Evolutionary conservation across 2,329 filamentous ascomycete species (phyloP).

Genomic region (Fusarium sp.): DNA sequence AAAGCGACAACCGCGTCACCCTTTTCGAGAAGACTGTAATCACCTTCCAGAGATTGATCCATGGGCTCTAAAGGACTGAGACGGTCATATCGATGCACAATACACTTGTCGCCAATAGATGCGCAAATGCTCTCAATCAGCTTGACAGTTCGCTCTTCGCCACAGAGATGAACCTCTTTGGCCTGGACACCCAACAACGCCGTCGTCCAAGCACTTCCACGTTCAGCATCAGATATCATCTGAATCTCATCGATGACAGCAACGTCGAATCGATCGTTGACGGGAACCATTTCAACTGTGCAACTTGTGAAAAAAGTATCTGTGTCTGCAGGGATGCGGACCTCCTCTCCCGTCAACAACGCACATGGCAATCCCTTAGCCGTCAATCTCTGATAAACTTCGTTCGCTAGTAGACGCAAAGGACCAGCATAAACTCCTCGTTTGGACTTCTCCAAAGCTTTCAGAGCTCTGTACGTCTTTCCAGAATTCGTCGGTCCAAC

Average conservation of each 20-base stretch:
- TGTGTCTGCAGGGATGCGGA: slow-evolving; percentile 73
- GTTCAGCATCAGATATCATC: slow-evolving; percentile 85
- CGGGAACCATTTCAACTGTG: slow-evolving; percentile 88
- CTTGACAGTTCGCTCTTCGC: slow-evolving; percentile 85
- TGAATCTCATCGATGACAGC: slow-evolving; percentile 99
- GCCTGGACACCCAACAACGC: slow-evolving; percentile 89
- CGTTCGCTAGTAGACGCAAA: slow-evolving; percentile 87
- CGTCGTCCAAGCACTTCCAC: slow-evolving; percentile 95
- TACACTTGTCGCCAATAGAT: slow-evolving; percentile 82
- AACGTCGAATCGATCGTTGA: slow-evolving; percentile 77
- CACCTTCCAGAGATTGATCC: slow-evolving; percentile 70
- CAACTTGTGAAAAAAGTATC: slow-evolving; percentile 79
- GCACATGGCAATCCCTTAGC: slow-evolving; percentile 83
- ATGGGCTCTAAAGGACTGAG: slow-evolving; percentile 82
- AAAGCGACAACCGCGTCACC: slow-evolving; percentile 94
- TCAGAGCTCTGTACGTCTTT: slow-evolving; percentile 94
- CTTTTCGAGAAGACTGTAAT: slow-evolving; percentile 78
- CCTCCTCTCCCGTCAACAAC: slow-evolving; percentile 91
- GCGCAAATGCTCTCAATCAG: slow-evolving; percentile 83
- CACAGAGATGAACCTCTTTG: slow-evolving; percentile 92
- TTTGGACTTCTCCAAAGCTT: slow-evolving; percentile 81
- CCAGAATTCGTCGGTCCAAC: slow-evolving; percentile 98
- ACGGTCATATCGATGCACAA: slow-evolving; percentile 86
- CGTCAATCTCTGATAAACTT: slow-evolving; percentile 90
- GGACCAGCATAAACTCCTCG: slow-evolving; percentile 92